Evolutionary conservation across 257 asterid genomes (phyloP), one percentile per base, ranked within the genome.

Genomic region (Perilla frutescens): DNA sequence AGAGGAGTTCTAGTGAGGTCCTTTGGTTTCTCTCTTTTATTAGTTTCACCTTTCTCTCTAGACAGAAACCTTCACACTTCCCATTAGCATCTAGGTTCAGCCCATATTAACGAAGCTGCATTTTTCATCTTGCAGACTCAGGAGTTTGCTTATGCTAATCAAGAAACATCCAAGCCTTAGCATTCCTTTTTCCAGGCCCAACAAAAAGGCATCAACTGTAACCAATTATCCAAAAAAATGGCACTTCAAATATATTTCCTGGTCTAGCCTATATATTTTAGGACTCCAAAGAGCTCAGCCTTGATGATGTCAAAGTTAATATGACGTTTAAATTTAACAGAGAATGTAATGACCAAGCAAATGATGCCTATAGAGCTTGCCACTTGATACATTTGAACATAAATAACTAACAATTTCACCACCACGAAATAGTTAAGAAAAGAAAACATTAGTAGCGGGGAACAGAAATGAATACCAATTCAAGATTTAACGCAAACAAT

Each of bases 391-490:
- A 40, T 73, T 54, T 44, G 36, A 11, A 55, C 53, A 47, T 13
- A 26, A n/a, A 60, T 9, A 67, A 37, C 11, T 14, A 59, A 62
- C 10, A 48, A 26, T 6, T 26, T 50, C 32, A 67, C 63, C 32
- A 50, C 59, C 49, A 4, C 11, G n/a, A 13, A 15, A 0, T 1
- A 45, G 7, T 10, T n/a, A 11, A 34, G 10, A 3, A 7, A 44
- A 55, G 11, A 29, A 44, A 56, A 36, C 6, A 8, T 39, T 31
- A 15, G 54, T 10, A 45, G 20, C 34, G 65, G 43, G 3, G 12
- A 68, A 55, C 60, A 55, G 47, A 61, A 73, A 32, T 15, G 57
- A 68, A 68, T n/a, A 15, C 43, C 36, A 62, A 62, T 43, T 50
- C 65, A 43, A 73, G 57, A 26, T 20, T 53, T 61, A 66, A 57